Base-by-base conservation (phyloP, 2,329 filamentous ascomycete genomes). In the Macrophomina tecta region DNA sequence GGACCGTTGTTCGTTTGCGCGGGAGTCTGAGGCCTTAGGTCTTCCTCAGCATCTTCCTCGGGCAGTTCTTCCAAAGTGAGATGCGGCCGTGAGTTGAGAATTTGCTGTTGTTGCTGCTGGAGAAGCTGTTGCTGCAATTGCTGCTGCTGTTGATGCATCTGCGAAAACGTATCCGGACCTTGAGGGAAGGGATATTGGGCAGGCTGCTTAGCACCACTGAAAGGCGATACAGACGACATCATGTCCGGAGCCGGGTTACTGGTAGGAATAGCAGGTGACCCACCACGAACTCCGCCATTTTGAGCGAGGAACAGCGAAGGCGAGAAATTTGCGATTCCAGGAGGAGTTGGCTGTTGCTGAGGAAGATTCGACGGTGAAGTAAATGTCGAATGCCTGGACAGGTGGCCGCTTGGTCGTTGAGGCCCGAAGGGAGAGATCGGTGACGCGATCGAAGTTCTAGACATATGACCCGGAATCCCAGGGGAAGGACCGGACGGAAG, bases 311-410 rank as follows among this genome's bases (percentile, higher is more conserved):
- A 78, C 28, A 75, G 73, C 65, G 74, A 74, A 45, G 79, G 79
- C n/a, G 80, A 81, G 75, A 79, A 82, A 38, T 75, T 72, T 14
- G 77, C 75, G 70, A 80, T 45, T 42, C 72, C 73, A 23, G 84
- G 81, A 82, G 90, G 75, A 76, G 88, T 78, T 40, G 89, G 89
- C 61, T 89, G 85, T 69, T 88, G 88, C 52, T 85, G 84, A 11
- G 86, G 82, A 71, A 90, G 86, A 70, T 90, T 89, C 71, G 90
- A 91, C 8, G 89, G 90, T 23, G 90, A 89, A 42, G 83, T 80
- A 69, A 88, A 85, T n/a, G 86, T 89, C 0, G 92, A 94, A 69
- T 91, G 90, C 67, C 91, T 86, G 66, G 90, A 85, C 76, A 91
- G 91, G 80, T 86, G 86, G 69, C 82, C 76, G 55, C 81, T 80